Evolutionary conservation across 208 protist species (phyloP).

Genomic region (Wallacemonas rigidus): DNA sequence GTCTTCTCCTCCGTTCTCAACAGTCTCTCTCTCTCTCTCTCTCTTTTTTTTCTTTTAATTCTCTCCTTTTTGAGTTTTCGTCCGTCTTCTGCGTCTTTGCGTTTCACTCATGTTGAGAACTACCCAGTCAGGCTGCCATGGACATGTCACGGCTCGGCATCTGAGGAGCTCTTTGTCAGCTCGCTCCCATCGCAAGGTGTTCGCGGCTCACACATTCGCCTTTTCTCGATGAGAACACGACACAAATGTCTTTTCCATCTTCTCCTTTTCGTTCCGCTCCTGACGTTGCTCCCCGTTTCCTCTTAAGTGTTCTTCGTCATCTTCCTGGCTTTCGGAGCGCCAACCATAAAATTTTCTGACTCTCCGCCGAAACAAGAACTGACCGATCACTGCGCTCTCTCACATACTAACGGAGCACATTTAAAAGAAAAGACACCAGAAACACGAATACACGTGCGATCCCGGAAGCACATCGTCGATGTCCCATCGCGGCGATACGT

Average conservation of each 20-base stretch:
- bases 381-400: too few species aligned
- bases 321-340: background rate
- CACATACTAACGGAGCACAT: too few species aligned
- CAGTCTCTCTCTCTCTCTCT: background rate
- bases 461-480: background rate
- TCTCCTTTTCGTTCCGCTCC: constrained; percentile 7
- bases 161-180: too few species aligned
- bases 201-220: too few species aligned
- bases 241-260: background rate
- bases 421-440: too few species aligned
- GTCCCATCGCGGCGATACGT: background rate
- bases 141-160: too few species aligned
- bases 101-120: background rate
- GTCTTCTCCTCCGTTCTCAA: too few species aligned
- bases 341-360: background rate
- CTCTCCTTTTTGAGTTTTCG: too few species aligned
- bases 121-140: background rate
- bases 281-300: background rate
- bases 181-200: too few species aligned
- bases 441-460: too few species aligned
- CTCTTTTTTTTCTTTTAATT: background rate
- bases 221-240: too few species aligned
- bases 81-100: background rate
- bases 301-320: background rate
- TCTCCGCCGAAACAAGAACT: too few species aligned